Evolutionary conservation across 2,329 filamentous ascomycete species (phyloP).

Genomic region (Fusarium anguioides): DNA sequence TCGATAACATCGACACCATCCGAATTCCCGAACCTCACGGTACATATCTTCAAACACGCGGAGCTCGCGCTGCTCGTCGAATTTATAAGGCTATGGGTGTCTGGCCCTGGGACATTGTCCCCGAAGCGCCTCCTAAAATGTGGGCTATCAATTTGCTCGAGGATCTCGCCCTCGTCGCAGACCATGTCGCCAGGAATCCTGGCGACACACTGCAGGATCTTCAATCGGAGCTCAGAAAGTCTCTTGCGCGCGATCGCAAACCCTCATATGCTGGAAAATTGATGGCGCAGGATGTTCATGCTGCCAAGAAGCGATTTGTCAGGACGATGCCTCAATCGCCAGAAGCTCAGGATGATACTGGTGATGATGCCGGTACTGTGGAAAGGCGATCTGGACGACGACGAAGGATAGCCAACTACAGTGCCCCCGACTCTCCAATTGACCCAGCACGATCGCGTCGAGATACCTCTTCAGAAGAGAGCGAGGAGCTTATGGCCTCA

Average conservation of each 20-base stretch:
- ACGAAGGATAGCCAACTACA: constrained; percentile 37
- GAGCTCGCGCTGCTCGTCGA: constrained; percentile 43
- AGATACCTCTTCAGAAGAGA: constrained; percentile 39
- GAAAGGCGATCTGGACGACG: constrained; percentile 40
- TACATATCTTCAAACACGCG: constrained; percentile 40
- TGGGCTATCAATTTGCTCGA: constrained; percentile 47
- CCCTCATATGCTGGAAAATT: constrained; percentile 46
- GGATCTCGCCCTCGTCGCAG: constrained; percentile 44
- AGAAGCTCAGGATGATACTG: constrained; percentile 35
- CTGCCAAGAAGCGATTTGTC: constrained; percentile 46
- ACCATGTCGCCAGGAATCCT: constrained; percentile 44
- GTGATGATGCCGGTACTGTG: constrained; percentile 28
- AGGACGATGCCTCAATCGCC: constrained; percentile 38
- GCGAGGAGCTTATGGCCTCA: constrained; percentile 43
- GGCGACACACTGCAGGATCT: constrained; percentile 44
- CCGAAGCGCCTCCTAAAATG: constrained; percentile 46
- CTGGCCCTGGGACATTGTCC: constrained; percentile 47
- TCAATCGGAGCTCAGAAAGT: constrained; percentile 42
- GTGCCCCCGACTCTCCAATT: constrained; percentile 34
- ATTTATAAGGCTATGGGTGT: constrained; percentile 45
- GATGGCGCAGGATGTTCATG: constrained; percentile 47
- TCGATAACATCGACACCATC: constrained; percentile 41
- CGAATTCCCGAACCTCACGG: constrained; percentile 45
- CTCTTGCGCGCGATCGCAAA: constrained; percentile 45
- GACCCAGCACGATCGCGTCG: constrained; percentile 31